These are phyloP conservation scores for Amylostereum chailletii DNA, from an alignment of 1,284 basidiomycete genomes.

Conservation along the genomic window DNA sequence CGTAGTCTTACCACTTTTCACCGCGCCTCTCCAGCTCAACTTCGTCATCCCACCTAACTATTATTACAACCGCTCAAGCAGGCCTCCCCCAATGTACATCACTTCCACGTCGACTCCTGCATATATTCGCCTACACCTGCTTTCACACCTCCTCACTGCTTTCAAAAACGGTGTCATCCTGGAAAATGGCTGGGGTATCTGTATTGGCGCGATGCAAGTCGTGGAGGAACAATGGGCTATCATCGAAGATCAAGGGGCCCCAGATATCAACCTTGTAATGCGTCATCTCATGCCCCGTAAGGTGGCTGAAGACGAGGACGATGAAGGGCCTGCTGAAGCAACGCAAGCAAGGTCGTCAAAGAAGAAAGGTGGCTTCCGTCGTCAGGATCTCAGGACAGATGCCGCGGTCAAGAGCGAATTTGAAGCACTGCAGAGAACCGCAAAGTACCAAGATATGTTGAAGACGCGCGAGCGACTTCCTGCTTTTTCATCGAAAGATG, in stretches of 20 bases:
- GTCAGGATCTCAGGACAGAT: conserved; percentile 37
- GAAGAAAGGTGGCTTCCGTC: conserved; percentile 13
- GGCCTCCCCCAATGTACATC: conserved; percentile 69
- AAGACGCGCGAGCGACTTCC: conserved; percentile 59
- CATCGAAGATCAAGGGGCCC: conserved; percentile 63
- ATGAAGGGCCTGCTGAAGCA: conserved; percentile 6
- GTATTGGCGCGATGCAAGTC: conserved; percentile 68
- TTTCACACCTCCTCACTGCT: conserved; percentile 52
- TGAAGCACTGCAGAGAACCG: conserved; percentile 32
- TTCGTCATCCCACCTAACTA: conserved; percentile 49
- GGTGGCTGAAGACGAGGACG: background rate
- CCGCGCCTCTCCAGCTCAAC: conserved; percentile 59
- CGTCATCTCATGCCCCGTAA: conserved; percentile 45
- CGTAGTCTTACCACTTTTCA: conserved; percentile 49
- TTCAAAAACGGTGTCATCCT: conserved; percentile 49
- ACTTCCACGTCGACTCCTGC: conserved; percentile 66
- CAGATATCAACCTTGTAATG: conserved; percentile 61
- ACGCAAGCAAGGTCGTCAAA: background rate
- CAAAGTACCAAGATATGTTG: conserved; percentile 53
- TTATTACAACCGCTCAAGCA: conserved; percentile 44
- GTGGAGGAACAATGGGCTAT: conserved; percentile 64
- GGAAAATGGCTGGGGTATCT: conserved; percentile 63
- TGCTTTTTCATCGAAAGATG: conserved; percentile 58
- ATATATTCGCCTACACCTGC: conserved; percentile 80
- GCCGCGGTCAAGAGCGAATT: conserved; percentile 50